Evolutionary conservation across 140 eudicot genomes (phyloP).

Genomic region (Flaveria floridana): DNA sequence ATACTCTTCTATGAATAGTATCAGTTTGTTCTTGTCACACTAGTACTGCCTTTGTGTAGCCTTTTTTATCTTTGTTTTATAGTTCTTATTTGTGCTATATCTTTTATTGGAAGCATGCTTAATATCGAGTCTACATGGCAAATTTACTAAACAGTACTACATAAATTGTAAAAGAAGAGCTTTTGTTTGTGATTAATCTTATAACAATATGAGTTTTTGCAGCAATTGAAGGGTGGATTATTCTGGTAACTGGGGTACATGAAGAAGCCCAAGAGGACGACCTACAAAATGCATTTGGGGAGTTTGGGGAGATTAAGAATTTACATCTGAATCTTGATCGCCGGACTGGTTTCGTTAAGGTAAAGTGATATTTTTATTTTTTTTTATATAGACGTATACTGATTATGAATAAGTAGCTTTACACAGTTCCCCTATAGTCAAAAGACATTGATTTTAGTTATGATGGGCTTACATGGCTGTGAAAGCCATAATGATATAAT

Average conservation of each 20-base stretch:
- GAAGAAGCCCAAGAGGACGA: slow-evolving; percentile 99
- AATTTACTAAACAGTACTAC: neutral
- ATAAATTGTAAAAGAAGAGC: slow-evolving; percentile 13
- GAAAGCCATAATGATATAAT: too few species aligned
- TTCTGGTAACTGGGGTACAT: slow-evolving; percentile 93
- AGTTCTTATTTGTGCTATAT: neutral
- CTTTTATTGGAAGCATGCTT: neutral
- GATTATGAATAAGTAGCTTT: neutral
- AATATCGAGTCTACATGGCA: neutral
- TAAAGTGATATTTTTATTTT: slow-evolving; percentile 17
- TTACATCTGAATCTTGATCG: slow-evolving; percentile 97
- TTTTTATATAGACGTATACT: neutral
- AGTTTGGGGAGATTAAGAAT: slow-evolving; percentile 84
- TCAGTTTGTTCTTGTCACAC: too few species aligned
- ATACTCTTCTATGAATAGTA: neutral
- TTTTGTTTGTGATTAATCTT: slow-evolving; percentile 2
- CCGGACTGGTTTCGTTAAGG: slow-evolving; percentile 96
- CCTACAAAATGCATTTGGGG: slow-evolving; percentile 84
- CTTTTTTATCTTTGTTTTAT: neutral
- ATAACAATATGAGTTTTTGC: slow-evolving; percentile 31
- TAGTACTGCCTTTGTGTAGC: neutral
- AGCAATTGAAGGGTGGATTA: slow-evolving; percentile 99
- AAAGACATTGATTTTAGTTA: too few species aligned
- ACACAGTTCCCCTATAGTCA: too few species aligned
- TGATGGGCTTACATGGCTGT: too few species aligned